Percentiles rank a stretch among this genome's conserved stretches.
phyloP scores from a whole-genome alignment of 2,329 filamentous ascomycete genomes.

The Paracorniculantispora psalliotae region DNA sequence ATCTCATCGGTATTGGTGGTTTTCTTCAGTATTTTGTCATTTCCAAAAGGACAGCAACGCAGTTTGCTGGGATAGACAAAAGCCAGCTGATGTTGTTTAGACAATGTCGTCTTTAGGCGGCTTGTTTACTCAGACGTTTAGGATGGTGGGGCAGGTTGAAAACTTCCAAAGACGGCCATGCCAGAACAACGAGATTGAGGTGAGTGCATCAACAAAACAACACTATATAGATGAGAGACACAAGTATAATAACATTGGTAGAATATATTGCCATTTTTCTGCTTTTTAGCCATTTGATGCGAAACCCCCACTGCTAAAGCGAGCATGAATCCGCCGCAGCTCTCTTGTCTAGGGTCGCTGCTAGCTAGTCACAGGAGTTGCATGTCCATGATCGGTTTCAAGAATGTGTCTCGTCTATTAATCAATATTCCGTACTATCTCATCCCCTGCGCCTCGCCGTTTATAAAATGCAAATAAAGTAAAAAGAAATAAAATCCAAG shows the following conservation, averaged over 20 bases:
- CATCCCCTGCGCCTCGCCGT: constrained; percentile 1
- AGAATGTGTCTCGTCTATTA: too few species aligned
- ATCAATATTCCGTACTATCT: neutral
- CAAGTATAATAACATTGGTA: too few species aligned
- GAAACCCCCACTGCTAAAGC: too few species aligned
- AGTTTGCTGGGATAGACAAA: neutral
- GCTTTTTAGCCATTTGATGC: too few species aligned
- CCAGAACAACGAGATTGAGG: neutral
- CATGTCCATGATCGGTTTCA: too few species aligned
- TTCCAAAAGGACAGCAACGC: neutral
- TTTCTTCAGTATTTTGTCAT: neutral
- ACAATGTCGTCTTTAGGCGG: neutral
- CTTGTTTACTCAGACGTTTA: neutral
- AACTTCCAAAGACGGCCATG: neutral
- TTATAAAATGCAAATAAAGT: neutral
- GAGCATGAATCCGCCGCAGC: too few species aligned
- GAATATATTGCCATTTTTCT: neutral
- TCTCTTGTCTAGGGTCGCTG: too few species aligned
- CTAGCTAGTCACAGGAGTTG: too few species aligned
- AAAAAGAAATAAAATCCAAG: neutral
- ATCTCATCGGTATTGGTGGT: neutral
- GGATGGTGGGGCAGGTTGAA: neutral
- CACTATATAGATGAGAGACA: too few species aligned
- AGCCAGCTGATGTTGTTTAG: neutral
- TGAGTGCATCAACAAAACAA: too few species aligned